Evolutionary conservation across 208 protist species (phyloP), one percentile per base, ranked within the genome.

Genomic region (Novymonas esmeraldas): DNA sequence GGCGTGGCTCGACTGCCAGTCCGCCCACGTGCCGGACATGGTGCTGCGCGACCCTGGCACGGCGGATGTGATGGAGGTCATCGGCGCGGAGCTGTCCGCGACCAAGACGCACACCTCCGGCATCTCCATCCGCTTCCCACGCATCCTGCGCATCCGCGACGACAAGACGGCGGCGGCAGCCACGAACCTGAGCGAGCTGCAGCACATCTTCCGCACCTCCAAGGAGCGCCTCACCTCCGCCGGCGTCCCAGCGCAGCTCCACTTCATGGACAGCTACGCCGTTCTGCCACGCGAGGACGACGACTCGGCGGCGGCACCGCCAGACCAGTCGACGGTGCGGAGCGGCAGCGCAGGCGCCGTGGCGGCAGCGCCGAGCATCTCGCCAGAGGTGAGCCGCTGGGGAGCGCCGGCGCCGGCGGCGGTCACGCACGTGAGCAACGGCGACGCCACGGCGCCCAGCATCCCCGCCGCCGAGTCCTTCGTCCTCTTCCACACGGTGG

Each of bases 41-140:
- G 61, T 94, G 20, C 57, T 95, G 7, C 80, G 70, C 3, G 78
- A 95, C 59, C 73, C 73, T 9, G 59, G 46, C 44, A 63, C 50
- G 18, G 72, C 89, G 6, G 83, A 85, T 24, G 78, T 95, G 41
- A 94, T 90, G 83, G 87, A 94, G 66, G 67, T 96, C 31, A 78
- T 82, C 22, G 84, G 79, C 4, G 84, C 82, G 10, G 90, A 95
- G 70, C 79, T 96, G 44, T 81, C 77, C 4, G 34, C 61, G 20
- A 86, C 79, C 18, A 70, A 74, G 61, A 61, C 70, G 59, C 71
- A 84, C 87, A 67, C 73, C 2, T 70, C 68, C 2, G 66, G 79
- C 51, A 52, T 94, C 22, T 91, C 84, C 28, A 84, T 92, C 52
- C 73, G 89, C 31, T 97, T 95, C 29, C 93, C 90, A 4, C 67